Evolutionary conservation across 1,284 basidiomycete genomes (phyloP).

Genomic region (Cerioporus squamosus): DNA sequence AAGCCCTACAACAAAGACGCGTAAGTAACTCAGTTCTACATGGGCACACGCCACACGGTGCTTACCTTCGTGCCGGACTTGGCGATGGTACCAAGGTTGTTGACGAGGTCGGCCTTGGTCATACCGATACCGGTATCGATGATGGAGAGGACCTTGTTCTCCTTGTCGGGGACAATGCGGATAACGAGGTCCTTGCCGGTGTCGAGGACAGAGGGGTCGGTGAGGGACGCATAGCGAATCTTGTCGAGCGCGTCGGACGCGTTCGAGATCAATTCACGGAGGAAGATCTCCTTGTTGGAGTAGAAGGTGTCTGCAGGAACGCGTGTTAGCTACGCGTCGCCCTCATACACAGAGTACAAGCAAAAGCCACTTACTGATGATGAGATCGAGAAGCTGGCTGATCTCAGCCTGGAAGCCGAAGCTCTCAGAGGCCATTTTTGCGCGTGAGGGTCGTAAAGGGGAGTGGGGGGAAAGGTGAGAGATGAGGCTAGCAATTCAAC

Average conservation of each 20-base stretch:
- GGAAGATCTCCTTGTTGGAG: slow-evolving; percentile 99
- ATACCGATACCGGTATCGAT: slow-evolving; percentile 98
- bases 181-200: slow-evolving; percentile 90
- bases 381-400: slow-evolving; percentile 90
- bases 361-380: slow-evolving; percentile 71
- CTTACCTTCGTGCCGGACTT: slow-evolving; percentile 91
- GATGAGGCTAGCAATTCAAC: slow-evolving; percentile 17
- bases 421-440: slow-evolving; percentile 76
- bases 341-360: background rate
- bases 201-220: slow-evolving; percentile 88
- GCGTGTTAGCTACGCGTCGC: slow-evolving; percentile 1
- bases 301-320: slow-evolving; percentile 86
- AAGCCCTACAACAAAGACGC: slow-evolving; percentile 70
- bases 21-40: too few species aligned
- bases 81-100: slow-evolving; percentile 99
- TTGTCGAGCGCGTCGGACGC: slow-evolving; percentile 96
- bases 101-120: slow-evolving; percentile 98
- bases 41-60: background rate
- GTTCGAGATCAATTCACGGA: slow-evolving; percentile 94
- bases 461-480: slow-evolving; percentile 9
- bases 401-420: slow-evolving; percentile 98
- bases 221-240: slow-evolving; percentile 93
- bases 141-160: slow-evolving; percentile 91
- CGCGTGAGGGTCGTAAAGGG: slow-evolving; percentile 14
- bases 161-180: slow-evolving; percentile 93